Evolutionary conservation across 2,329 filamentous ascomycete genomes (phyloP).

Genomic region (Fusarium xyrophilum): DNA sequence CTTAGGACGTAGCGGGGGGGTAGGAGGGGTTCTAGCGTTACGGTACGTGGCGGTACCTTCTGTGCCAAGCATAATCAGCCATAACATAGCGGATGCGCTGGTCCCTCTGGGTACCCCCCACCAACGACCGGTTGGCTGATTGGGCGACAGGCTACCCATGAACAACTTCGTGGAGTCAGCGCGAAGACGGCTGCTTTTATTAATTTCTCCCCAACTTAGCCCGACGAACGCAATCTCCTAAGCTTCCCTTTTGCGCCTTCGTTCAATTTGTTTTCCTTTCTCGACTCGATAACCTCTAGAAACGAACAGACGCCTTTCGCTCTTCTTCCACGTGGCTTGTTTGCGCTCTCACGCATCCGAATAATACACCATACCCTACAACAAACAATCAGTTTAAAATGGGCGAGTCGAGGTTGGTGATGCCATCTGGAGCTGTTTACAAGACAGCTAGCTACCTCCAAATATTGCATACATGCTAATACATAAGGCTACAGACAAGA

Average conservation of each 20-base stretch:
- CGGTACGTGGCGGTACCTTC: slow-evolving; percentile 28
- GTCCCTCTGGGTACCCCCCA: slow-evolving; percentile 40
- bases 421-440: neutral
- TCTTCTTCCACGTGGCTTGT: neutral
- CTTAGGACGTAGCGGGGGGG: slow-evolving; percentile 9
- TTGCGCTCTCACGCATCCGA: slow-evolving; percentile 6
- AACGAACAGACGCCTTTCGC: neutral
- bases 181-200: slow-evolving; percentile 39
- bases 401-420: slow-evolving; percentile 56
- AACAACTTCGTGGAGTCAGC: slow-evolving; percentile 40
- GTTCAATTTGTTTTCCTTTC: slow-evolving; percentile 3
- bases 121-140: slow-evolving; percentile 40
- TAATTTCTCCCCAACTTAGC: slow-evolving; percentile 43
- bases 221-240: slow-evolving; percentile 36
- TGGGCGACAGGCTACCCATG: slow-evolving; percentile 38
- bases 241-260: slow-evolving; percentile 15
- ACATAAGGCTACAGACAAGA: slow-evolving; percentile 77
- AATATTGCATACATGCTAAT: slow-evolving; percentile 27
- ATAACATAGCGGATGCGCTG: slow-evolving; percentile 13
- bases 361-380: slow-evolving; percentile 22
- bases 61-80: slow-evolving; percentile 4
- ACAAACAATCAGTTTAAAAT: slow-evolving; percentile 47
- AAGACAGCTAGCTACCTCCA: neutral
- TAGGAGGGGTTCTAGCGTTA: slow-evolving; percentile 19
- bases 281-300: slow-evolving; percentile 8